These are phyloP conservation scores for Botryosphaeria agaves DNA, from an alignment of 2,329 filamentous ascomycete genomes.

Conservation along the genomic window DNA sequence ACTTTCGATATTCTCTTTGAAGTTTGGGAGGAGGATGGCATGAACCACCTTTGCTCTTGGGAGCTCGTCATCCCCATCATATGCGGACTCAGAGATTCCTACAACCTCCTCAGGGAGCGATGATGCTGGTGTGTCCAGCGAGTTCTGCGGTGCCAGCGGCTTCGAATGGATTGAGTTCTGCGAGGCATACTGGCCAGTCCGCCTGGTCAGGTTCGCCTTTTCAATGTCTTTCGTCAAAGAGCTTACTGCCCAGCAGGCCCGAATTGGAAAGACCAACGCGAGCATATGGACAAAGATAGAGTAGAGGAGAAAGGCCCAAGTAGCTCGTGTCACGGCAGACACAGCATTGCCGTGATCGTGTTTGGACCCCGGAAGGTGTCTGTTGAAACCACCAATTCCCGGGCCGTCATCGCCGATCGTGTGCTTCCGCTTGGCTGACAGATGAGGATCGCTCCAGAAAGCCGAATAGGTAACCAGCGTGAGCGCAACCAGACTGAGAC, in stretches of 20 bases:
- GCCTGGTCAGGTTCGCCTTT: slow-evolving; percentile 4
- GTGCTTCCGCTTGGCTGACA: neutral
- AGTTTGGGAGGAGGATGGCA: slow-evolving; percentile 55
- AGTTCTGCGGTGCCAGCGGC: neutral
- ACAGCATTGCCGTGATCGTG: neutral
- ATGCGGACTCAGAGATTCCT: slow-evolving; percentile 6
- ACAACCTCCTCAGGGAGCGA: too few relatives aligned
- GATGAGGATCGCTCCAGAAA: neutral
- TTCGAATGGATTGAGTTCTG: neutral
- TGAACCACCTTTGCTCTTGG: slow-evolving; percentile 31
- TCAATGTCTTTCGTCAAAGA: slow-evolving; percentile 28
- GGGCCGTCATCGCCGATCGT: neutral
- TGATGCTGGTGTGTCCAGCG: neutral
- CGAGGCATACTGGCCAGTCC: neutral
- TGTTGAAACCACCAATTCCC: neutral
- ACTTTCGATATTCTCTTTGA: slow-evolving; percentile 55
- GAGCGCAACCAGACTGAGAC: neutral
- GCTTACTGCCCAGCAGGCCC: slow-evolving; percentile 44
- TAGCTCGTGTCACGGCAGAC: neutral
- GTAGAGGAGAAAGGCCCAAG: slow-evolving; percentile 25
- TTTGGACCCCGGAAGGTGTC: neutral
- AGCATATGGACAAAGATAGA: slow-evolving; percentile 46
- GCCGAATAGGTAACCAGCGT: slow-evolving; percentile 1
- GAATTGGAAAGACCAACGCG: slow-evolving; percentile 44
- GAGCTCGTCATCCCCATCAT: slow-evolving; percentile 6